Evolutionary conservation across 148 eudicot genomes (phyloP), one percentile per base, ranked within the genome.

Genomic region (Nepenthes gracilis): DNA sequence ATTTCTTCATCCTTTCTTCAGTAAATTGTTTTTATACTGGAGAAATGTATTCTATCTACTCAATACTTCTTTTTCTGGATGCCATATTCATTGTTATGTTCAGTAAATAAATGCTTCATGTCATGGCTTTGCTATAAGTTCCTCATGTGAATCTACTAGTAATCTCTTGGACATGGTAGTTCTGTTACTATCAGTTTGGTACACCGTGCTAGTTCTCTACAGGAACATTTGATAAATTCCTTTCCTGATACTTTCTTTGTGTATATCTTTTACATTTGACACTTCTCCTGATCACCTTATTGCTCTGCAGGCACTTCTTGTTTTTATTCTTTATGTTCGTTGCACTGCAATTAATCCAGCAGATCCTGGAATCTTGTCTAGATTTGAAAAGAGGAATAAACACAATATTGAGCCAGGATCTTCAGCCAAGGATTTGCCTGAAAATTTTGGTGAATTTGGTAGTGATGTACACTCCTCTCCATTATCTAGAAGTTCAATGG

Each of bases 261-360:
- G 23, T 23, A 23, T 23, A 23, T 35, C 53, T 11, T 45, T 32
- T 54, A 14, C 37, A 61, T 56, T 50, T 67, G 37, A 60, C 54
- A 37, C 34, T 37, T 45, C n/a, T 36, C 47, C 55, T 71, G 50
- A 36, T 40, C 34, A 64, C 50, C 51, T 40, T 32, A 6, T 9
- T 38, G 14, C 47, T 67, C 34, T 69, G 68, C 80, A 92, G 97
- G 97, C 87, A 47, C 77, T 87, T 33, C 63, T 79, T 68, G 96
- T 92, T 68, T 92, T 92, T 68, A 64, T 92, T 68, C 88, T 92
- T 49, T 92, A 92, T 63, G 97, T 83, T 61, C 88, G 97, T 38
- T 72, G 73, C 65, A 88, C 96, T 69, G 96, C 97, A 60, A 85
- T 92, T 57, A 83, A 92, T 68, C 97, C 97, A 33, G 96, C 97